Evolutionary conservation across 306 rosid species (phyloP).

Genomic region (Lotus japonicus): DNA sequence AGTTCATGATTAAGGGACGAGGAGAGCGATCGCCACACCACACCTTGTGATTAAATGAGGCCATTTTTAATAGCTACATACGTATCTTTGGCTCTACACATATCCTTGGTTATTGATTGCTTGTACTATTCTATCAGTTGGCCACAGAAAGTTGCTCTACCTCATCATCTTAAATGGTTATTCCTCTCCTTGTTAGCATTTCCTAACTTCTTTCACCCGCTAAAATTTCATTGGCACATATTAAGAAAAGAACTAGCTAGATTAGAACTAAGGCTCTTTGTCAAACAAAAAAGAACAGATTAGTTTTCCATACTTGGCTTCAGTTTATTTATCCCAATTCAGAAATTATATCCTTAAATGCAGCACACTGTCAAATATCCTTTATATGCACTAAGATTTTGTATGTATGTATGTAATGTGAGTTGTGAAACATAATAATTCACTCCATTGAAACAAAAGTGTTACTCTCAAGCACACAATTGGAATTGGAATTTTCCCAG

Average conservation of each 20-base stretch:
- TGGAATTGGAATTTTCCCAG: neutral
- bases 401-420: constrained; percentile 7
- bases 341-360: constrained; percentile 3
- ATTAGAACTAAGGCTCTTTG: constrained; percentile 10
- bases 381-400: constrained; percentile 7
- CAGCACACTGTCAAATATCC: neutral
- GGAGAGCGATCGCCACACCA: no score
- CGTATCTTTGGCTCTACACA: neutral
- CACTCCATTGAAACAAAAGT: constrained; percentile 8
- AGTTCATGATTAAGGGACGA: no score
- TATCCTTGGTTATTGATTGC: constrained; percentile 1
- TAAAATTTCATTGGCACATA: neutral
- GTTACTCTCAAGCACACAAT: constrained; percentile 3
- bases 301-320: neutral
- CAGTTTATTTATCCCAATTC: neutral
- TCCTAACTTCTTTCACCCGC: constrained; percentile 1
- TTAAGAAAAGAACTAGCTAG: constrained; percentile 1
- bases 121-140: neutral
- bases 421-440: constrained; percentile 1
- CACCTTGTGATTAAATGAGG: neutral
- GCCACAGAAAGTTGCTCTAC: constrained; percentile 5
- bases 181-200: constrained; percentile 12
- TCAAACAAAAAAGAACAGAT: constrained; percentile 12
- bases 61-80: constrained; percentile 1
- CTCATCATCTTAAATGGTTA: constrained; percentile 6